These are phyloP conservation scores for Zarea fungicola DNA, from an alignment of 2,329 filamentous ascomycete species.

Conservation along the genomic window DNA sequence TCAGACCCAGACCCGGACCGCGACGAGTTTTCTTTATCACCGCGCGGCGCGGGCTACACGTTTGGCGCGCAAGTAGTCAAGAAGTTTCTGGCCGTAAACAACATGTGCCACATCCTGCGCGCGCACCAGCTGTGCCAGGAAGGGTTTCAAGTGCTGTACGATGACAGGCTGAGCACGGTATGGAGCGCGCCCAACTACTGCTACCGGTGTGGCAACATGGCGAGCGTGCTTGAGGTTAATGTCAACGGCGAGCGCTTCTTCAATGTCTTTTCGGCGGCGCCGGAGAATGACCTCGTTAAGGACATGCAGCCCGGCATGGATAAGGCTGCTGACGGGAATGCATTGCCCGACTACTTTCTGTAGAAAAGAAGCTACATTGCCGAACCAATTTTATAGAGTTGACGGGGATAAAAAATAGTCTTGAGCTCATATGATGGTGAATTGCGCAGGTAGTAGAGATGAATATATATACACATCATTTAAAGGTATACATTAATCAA, in stretches of 20 bases:
- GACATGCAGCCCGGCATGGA: slow-evolving; percentile 75
- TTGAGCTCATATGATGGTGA: neutral
- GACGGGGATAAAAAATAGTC: neutral
- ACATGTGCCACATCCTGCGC: slow-evolving; percentile 93
- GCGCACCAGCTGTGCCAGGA: slow-evolving; percentile 99
- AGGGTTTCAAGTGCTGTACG: slow-evolving; percentile 94
- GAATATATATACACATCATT: too few species aligned
- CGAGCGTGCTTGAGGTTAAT: slow-evolving; percentile 92
- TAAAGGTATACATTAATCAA: too few species aligned
- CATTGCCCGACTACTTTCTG: slow-evolving; percentile 68
- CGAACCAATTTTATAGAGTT: too few species aligned
- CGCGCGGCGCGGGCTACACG: slow-evolving; percentile 90
- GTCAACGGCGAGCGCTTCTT: slow-evolving; percentile 91
- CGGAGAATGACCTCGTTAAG: slow-evolving; percentile 88
- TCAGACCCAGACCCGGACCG: slow-evolving; percentile 95
- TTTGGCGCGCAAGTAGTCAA: slow-evolving; percentile 97
- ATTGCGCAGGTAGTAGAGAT: too few species aligned
- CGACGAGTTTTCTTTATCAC: slow-evolving; percentile 93
- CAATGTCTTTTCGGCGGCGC: slow-evolving; percentile 95
- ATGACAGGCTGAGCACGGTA: slow-evolving; percentile 89
- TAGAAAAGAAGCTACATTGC: slow-evolving; percentile 34
- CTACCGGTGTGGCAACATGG: slow-evolving; percentile 94
- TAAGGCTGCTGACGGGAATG: slow-evolving; percentile 58
- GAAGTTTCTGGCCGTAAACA: slow-evolving; percentile 96
- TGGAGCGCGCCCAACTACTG: slow-evolving; percentile 98